Base-by-base conservation (phyloP, 441 rosid species). In the Rhodomyrtus psidioides region DNA sequence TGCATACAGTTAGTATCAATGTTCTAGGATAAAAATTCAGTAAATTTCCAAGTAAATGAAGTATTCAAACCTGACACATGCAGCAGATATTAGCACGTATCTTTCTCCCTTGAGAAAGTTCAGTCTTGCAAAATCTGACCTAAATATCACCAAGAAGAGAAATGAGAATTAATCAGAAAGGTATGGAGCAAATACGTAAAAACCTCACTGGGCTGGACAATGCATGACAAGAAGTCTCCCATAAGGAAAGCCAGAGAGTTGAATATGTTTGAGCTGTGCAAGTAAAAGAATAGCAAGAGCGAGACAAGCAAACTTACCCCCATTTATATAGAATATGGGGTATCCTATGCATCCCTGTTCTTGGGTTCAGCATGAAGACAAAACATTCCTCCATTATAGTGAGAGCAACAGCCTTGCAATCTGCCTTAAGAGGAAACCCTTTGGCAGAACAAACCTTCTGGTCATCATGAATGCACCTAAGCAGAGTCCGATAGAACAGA, bases 291-390 rank as follows among this genome's bases (percentile, higher is more conserved):
- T 30, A 26, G 49, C 62, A 86, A 76, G 53, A 60, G 76, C 28
- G 28, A 82, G 57, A 86, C 23, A 28, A 83, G 79, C 86, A 81
- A 60, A 85, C 91, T 92, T 89, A 95, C 99, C 98, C 94, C 99
- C 98, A 94, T 89, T 94, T 96, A 91, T 95, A 97, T 75, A 97
- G 86, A 91, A 92, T 93, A 86, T 96, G 99, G 83, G 99, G 98
- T 91, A 97, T 92, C 99, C 96, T 97, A 90, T 95, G 93, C 87
- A 97, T 91, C 90, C 99, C 99, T 21, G 99, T 97, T 90, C 98
- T 94, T 83, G 97, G 91, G 92, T 97, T 99, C 85, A 97, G 91
- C 99, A 96, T 97, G 56, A 99, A 91, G 89, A 90, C 94, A 94
- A 97, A 97, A 90, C 98, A 93, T 89, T 96, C 99, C 91, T 97